Evolutionary conservation across 2,329 filamentous ascomycete genomes (phyloP).

Genomic region (Talaromyces sp.): DNA sequence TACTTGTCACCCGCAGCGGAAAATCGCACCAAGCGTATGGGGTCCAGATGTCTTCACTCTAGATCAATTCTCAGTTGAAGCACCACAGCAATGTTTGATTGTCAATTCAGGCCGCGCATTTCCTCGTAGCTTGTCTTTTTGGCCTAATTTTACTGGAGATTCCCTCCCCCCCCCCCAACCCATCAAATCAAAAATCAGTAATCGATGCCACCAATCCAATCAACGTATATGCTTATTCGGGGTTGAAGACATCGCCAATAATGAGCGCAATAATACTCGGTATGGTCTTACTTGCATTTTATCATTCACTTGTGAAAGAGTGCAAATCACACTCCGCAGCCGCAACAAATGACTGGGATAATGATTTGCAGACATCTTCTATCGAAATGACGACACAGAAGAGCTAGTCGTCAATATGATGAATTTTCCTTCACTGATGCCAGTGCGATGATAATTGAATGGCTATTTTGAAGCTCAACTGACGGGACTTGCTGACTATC

Average conservation of each 20-base stretch:
- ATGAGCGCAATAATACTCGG: too few species aligned
- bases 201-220: neutral
- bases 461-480: too few species aligned
- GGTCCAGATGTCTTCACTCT: neutral
- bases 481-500: too few species aligned
- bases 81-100: neutral
- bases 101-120: neutral
- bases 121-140: neutral
- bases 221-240: neutral
- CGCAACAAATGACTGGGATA: neutral
- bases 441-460: too few species aligned
- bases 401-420: neutral
- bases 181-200: neutral
- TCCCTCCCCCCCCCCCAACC: too few species aligned
- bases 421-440: too few species aligned
- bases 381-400: neutral
- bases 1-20: neutral
- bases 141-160: neutral
- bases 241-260: neutral
- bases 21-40: neutral
- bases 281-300: too few species aligned
- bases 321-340: too few species aligned
- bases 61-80: too few species aligned
- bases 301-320: too few species aligned
- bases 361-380: neutral